A percentile compares a stretch with the other conserved stretches of the same genome.
phyloP scores from a whole-genome alignment of 495 filamentous ascomycete genomes.

The Trichoderma virens region DNA sequence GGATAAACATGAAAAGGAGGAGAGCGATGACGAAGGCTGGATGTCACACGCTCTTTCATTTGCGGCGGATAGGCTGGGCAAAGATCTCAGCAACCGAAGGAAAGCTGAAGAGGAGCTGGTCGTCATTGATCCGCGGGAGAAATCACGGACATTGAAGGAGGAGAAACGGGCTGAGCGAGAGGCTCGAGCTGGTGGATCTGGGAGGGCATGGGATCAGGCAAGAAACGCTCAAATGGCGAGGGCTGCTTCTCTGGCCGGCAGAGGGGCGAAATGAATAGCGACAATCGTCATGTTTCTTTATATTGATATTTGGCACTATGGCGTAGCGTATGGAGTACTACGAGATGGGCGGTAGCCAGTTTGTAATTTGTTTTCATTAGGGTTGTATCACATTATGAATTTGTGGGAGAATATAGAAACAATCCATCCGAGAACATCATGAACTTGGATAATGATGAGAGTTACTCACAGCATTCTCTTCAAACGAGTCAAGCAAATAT shows the following conservation, averaged over 20 bases:
- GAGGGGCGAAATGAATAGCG: conserved; percentile 31
- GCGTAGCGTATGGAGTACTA: conserved; percentile 4
- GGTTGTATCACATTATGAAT: no score
- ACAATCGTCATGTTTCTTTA: neutral
- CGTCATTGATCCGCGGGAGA: conserved; percentile 90
- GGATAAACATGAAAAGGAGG: conserved; percentile 52
- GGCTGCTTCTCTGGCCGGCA: conserved; percentile 33
- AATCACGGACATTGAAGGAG: conserved; percentile 62
- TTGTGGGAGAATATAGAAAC: no score
- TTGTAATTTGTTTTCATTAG: neutral
- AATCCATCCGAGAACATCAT: no score
- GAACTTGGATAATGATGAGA: no score
- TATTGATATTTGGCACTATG: conserved; percentile 12
- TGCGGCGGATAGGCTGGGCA: conserved; percentile 81
- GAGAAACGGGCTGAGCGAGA: conserved; percentile 48
- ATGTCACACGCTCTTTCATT: conserved; percentile 74
- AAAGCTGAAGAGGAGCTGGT: conserved; percentile 83
- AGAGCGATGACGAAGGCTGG: conserved; percentile 57
- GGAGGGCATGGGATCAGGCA: conserved; percentile 50
- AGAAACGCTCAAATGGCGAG: conserved; percentile 38
- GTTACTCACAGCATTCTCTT: no score
- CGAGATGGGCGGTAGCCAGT: neutral
- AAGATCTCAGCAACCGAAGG: conserved; percentile 83
- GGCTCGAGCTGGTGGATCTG: conserved; percentile 38
- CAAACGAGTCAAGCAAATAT: no score